Percentiles rank a stretch among this genome's conserved stretches.
These are phyloP conservation scores for Apophysomyces variabilis DNA, from an alignment of 371 early-diverging fungal genomes.

Conservation along the genomic window DNA sequence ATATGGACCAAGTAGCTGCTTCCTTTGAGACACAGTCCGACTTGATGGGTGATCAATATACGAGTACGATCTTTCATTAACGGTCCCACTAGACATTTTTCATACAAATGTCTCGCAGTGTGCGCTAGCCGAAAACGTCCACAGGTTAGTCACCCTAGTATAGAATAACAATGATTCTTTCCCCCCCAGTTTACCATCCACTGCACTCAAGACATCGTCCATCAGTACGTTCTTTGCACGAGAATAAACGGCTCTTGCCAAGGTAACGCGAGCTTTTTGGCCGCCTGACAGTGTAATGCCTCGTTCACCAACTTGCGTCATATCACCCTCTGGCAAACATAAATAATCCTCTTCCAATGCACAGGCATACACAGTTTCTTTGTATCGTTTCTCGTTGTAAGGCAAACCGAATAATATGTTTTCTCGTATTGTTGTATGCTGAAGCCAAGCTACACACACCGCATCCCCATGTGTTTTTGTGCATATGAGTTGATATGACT, in stretches of 20 bases:
- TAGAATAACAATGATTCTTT: not conserved
- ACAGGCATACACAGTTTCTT: conserved; percentile 59
- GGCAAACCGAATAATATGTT: conserved; percentile 45
- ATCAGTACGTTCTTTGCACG: conserved; percentile 72
- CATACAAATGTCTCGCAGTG: conserved; percentile 84
- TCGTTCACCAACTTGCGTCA: conserved; percentile 86
- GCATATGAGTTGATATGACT: too few relatives aligned
- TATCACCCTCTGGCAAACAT: conserved; percentile 72
- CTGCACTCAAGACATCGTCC: conserved; percentile 87
- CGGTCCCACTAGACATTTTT: conserved; percentile 69
- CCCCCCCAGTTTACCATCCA: conserved; percentile 51
- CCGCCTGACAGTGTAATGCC: conserved; percentile 73
- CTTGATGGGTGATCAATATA: conserved; percentile 91
- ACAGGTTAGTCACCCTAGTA: not conserved
- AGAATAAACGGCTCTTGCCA: conserved; percentile 87
- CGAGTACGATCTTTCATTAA: conserved; percentile 79
- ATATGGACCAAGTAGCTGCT: conserved; percentile 70
- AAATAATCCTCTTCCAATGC: conserved; percentile 33
- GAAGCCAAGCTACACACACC: conserved; percentile 66
- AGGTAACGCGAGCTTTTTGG: conserved; percentile 67
- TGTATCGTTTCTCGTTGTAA: conserved; percentile 30
- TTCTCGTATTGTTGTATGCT: conserved; percentile 69
- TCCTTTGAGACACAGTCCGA: conserved; percentile 72
- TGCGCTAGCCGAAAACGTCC: conserved; percentile 54
- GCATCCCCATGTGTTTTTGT: conserved; percentile 24